A percentile compares a stretch with the other conserved stretches of the same genome.
Evolutionary conservation across 1,139 yeast species (phyloP).

Genomic region (Candida anutae): DNA sequence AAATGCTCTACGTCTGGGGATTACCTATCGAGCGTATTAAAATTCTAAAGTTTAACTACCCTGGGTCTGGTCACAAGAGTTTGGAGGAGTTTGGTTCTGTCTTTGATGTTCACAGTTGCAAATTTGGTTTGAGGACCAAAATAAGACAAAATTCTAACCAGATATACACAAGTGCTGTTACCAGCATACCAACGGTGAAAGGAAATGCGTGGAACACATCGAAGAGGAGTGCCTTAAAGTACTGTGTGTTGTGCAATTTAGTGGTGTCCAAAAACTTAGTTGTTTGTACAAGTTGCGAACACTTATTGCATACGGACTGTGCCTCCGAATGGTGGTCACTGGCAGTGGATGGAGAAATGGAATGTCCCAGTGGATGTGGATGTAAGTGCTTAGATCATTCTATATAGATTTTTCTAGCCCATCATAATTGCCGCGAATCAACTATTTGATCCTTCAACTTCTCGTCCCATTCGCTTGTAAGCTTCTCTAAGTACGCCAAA

Average conservation of each 20-base stretch:
- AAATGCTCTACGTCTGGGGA: constrained; percentile 79
- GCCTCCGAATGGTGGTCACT: constrained; percentile 73
- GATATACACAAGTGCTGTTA: constrained; percentile 16
- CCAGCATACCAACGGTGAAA: constrained; percentile 16
- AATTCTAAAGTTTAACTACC: constrained; percentile 64
- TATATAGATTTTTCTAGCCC: constrained; percentile 1
- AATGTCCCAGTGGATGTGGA: constrained; percentile 90
- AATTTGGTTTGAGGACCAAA: constrained; percentile 33
- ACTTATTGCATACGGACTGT: constrained; percentile 70
- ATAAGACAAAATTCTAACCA: constrained; percentile 11
- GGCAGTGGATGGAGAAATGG: constrained; percentile 28
- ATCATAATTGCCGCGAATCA: constrained; percentile 29
- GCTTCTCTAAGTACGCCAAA: constrained; percentile 46
- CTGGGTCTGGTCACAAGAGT: constrained; percentile 13
- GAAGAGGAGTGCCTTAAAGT: constrained; percentile 20
- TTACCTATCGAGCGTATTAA: constrained; percentile 70
- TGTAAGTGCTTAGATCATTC: constrained; percentile 48
- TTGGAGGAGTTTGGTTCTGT: constrained; percentile 9
- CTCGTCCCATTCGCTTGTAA: constrained; percentile 40
- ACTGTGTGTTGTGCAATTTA: constrained; percentile 61
- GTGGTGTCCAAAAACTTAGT: constrained; percentile 55
- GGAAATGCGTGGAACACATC: constrained; percentile 28
- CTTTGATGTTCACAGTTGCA: constrained; percentile 31
- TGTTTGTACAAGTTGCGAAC: constrained; percentile 70
- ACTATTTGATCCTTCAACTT: constrained; percentile 66